phyloP scores from a whole-genome alignment of 768 basidiomycete species.

The Daedaleopsis sinensis region DNA sequence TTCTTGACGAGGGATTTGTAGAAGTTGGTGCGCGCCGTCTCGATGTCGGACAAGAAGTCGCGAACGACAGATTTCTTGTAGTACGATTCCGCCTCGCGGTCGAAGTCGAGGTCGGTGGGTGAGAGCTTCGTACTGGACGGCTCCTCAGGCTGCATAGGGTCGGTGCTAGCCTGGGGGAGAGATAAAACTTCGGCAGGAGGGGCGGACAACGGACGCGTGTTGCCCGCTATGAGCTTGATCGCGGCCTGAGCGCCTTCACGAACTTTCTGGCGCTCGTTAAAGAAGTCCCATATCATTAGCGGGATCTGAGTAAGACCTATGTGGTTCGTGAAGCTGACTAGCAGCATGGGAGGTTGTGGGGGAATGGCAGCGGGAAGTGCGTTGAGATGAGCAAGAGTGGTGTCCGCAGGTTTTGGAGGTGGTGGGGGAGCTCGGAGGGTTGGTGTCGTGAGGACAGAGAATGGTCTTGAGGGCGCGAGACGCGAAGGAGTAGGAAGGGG shows the following conservation, averaged over 20 bases:
- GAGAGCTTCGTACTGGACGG: constrained; percentile 20
- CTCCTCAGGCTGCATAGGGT: constrained; percentile 28
- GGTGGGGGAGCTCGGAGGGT: constrained; percentile 29
- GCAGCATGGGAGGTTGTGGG: constrained; percentile 75
- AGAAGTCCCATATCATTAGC: constrained; percentile 89
- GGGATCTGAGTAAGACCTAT: constrained; percentile 87
- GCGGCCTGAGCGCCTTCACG: constrained; percentile 80
- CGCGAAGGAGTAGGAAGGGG: constrained; percentile 46
- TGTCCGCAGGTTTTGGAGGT: constrained; percentile 23
- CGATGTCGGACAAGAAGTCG: constrained; percentile 54
- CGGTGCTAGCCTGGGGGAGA: constrained; percentile 21
- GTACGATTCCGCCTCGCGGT: constrained; percentile 62
- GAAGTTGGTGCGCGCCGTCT: constrained; percentile 73
- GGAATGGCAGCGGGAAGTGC: constrained; percentile 62
- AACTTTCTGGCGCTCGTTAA: constrained; percentile 87
- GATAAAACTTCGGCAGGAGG: constrained; percentile 22
- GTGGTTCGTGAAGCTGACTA: constrained; percentile 74
- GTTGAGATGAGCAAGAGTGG: constrained; percentile 39
- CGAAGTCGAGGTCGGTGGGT: constrained; percentile 75
- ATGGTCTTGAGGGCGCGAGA: constrained; percentile 36
- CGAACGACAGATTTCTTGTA: constrained; percentile 64
- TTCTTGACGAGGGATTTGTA: constrained; percentile 70
- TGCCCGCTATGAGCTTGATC: constrained; percentile 65
- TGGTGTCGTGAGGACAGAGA: constrained; percentile 29
- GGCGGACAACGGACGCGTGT: constrained; percentile 62